Conservation (phyloP, 1,284 basidiomycete genomes). For the Leccinum insolens region DNA sequence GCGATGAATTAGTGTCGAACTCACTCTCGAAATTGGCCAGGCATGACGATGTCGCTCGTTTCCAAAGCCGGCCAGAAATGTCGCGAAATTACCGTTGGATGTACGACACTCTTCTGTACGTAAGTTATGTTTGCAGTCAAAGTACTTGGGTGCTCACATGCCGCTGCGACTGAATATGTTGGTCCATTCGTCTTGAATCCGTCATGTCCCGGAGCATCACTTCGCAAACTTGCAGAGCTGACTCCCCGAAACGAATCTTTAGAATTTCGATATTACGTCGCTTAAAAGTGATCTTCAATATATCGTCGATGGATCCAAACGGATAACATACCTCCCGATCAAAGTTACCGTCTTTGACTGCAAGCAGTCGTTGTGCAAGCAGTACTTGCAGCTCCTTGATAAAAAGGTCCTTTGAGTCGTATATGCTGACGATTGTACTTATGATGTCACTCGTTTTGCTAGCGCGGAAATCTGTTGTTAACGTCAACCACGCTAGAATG, state of each 20-base stretch:
- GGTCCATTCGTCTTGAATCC: slow-evolving; percentile 87
- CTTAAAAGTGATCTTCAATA: slow-evolving; percentile 42
- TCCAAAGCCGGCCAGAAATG: slow-evolving; percentile 93
- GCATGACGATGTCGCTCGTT: slow-evolving; percentile 73
- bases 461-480: slow-evolving; percentile 75
- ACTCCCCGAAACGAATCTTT: slow-evolving; percentile 92
- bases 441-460: slow-evolving; percentile 90
- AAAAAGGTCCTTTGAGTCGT: slow-evolving; percentile 92
- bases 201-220: slow-evolving; percentile 97
- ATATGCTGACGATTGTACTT: slow-evolving; percentile 94
- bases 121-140: slow-evolving; percentile 11
- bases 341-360: slow-evolving; percentile 77
- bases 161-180: slow-evolving; percentile 77
- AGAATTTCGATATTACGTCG: slow-evolving; percentile 90
- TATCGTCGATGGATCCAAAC: not conserved
- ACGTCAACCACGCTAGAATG: slow-evolving; percentile 9
- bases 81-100: slow-evolving; percentile 88
- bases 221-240: slow-evolving; percentile 89
- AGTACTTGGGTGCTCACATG: slow-evolving; percentile 44
- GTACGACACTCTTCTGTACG: slow-evolving; percentile 48
- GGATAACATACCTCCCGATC: slow-evolving; percentile 73
- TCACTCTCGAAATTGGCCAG: slow-evolving; percentile 80
- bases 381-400: slow-evolving; percentile 91
- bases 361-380: slow-evolving; percentile 81
- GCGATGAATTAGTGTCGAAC: slow-evolving; percentile 26